Evolutionary conservation across 2,329 filamentous ascomycete species (phyloP), one percentile per base, ranked within the genome.

Genomic region (Lasiodiplodia hormozganensis): DNA sequence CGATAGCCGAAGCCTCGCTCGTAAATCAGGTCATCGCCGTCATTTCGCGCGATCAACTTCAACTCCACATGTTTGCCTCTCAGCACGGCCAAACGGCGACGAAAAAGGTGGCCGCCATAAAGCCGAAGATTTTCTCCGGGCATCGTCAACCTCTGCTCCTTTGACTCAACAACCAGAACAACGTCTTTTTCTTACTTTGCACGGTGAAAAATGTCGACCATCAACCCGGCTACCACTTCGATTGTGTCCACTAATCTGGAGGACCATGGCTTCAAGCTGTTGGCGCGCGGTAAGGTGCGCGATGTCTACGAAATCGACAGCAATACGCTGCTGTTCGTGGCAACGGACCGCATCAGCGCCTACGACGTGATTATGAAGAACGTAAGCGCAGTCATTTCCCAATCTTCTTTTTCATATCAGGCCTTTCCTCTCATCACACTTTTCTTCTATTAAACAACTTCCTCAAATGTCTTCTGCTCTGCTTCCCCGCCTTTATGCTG

Each of bases 361-460:
- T 98, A 95, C 84, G 95, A 98, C 86, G 93, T 96, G 74, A 89
- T 97, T 74, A 89, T 97, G 85, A 83, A 87, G 74, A 97, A 96
- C 81, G 89, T 90, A 78, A 76, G 80, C 71, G 36, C 31, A 34
- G 31, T 34, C 31, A 8, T 8, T 34, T 34, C 31, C 31, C 7
- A 10, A 34, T 83, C 87, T 38, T 53, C 21, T 21, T 12, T 62
- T 5, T 21, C 34, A 12, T 5, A 16, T 14, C 11, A 38, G 4
- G 6, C 28, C 11, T 21, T 7, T 8, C 11, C 4, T 31, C 28
- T 56, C 3, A 3, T 23, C 38, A 14, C 14, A 3, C 12, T 4
- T 52, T 21, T 14, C 28, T 36, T 49, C 2, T 23, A 18, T 28
- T 12, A 14, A 12, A 14, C 2, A 21, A 21, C 52, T 14, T 14